These are phyloP conservation scores for Colletotrichum sansevieriae DNA, from an alignment of 2,329 filamentous ascomycete species.

Conservation along the genomic window DNA sequence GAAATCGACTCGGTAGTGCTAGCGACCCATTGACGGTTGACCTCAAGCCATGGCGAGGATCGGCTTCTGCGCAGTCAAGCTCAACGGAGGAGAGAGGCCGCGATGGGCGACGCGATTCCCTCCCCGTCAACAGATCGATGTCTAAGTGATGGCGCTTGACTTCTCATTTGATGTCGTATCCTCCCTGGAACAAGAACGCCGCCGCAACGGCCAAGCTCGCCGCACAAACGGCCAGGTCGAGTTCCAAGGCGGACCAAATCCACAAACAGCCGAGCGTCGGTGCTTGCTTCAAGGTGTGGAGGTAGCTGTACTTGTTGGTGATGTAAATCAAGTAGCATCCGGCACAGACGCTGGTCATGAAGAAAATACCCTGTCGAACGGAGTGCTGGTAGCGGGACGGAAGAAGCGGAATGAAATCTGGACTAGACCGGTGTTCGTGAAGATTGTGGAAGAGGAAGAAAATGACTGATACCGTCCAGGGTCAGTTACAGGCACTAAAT, in stretches of 20 bases:
- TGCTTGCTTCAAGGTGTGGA: constrained; percentile 90
- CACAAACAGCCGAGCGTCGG: constrained; percentile 91
- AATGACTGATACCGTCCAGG: constrained; percentile 59
- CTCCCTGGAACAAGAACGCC: constrained; percentile 62
- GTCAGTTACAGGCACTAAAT: constrained; percentile 2
- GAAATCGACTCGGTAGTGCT: constrained; percentile 34
- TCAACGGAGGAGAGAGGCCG: constrained; percentile 29
- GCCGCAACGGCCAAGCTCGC: constrained; percentile 62
- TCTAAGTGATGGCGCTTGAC: constrained; percentile 24
- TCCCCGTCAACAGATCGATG: constrained; percentile 24
- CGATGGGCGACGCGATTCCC: constrained; percentile 14
- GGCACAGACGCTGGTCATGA: constrained; percentile 67
- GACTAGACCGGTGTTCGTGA: constrained; percentile 65
- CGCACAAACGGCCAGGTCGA: constrained; percentile 77
- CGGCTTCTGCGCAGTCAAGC: constrained; percentile 27
- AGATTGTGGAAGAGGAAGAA: constrained; percentile 67
- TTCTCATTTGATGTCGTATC: constrained; percentile 60
- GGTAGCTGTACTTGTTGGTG: constrained; percentile 84
- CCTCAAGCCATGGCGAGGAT: constrained; percentile 27
- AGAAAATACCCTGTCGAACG: constrained; percentile 73
- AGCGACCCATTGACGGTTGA: constrained; percentile 32
- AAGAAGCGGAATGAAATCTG: constrained; percentile 63
- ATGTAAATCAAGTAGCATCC: constrained; percentile 87
- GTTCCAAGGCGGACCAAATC: constrained; percentile 93
- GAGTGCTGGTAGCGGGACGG: constrained; percentile 59